Evolutionary conservation across 768 basidiomycete species (phyloP).

Genomic region (Lactifluus subvellereus): DNA sequence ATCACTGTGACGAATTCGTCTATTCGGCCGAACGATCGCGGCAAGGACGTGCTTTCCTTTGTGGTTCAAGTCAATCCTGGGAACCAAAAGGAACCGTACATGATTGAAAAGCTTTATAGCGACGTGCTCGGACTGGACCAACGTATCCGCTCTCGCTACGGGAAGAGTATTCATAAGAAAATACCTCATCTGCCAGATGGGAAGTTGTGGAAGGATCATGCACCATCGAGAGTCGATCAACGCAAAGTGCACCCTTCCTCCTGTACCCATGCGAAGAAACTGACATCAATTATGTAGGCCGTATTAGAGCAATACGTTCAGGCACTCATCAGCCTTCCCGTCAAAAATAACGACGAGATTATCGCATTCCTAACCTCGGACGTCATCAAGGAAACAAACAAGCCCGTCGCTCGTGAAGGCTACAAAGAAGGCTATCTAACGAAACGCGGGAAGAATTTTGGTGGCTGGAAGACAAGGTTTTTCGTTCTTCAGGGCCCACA

Average conservation of each 20-base stretch:
- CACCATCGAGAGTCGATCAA: constrained; percentile 94
- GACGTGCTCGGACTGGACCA: constrained; percentile 88
- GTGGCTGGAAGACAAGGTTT: constrained; percentile 95
- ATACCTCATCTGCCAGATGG: constrained; percentile 83
- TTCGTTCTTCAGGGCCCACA: constrained; percentile 90
- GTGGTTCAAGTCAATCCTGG: constrained; percentile 70
- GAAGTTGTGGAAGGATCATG: constrained; percentile 93
- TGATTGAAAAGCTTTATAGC: constrained; percentile 88
- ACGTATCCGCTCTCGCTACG: constrained; percentile 51
- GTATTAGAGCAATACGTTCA: constrained; percentile 84
- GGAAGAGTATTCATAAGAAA: constrained; percentile 69
- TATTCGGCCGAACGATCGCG: constrained; percentile 82
- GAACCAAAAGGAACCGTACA: constrained; percentile 66
- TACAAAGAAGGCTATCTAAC: constrained; percentile 96
- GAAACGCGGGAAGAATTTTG: constrained; percentile 95
- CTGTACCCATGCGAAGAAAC: constrained; percentile 10
- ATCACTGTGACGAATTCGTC: constrained; percentile 73
- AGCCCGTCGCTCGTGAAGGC: constrained; percentile 71
- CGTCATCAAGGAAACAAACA: constrained; percentile 67
- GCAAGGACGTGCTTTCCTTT: constrained; percentile 90
- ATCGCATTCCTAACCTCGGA: constrained; percentile 92
- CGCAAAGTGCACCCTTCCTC: constrained; percentile 63
- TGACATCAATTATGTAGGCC: constrained; percentile 37
- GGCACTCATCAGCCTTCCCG: constrained; percentile 69
- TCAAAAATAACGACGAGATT: constrained; percentile 85